phyloP scores from a whole-genome alignment of 2,329 filamentous ascomycete species.

The Anthostomella pinea region DNA sequence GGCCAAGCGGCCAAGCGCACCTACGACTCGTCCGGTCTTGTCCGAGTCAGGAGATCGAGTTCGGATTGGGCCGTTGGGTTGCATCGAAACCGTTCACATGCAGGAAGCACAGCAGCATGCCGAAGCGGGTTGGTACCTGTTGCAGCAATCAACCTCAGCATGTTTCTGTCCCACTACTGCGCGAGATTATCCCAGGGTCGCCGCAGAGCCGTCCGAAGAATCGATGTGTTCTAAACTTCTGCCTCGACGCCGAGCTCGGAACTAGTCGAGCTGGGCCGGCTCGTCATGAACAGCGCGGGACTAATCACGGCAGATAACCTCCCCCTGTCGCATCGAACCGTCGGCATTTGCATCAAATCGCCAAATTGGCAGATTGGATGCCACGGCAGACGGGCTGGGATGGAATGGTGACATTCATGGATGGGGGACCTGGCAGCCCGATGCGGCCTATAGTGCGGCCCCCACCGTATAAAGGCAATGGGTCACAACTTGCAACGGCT shows the following conservation, averaged over 20 bases:
- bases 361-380: neutral
- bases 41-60: neutral
- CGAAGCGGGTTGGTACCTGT: no score
- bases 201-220: no score
- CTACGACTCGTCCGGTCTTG: neutral
- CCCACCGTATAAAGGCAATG: neutral
- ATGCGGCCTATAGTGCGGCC: neutral
- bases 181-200: no score
- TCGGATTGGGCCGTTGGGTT: neutral
- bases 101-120: neutral
- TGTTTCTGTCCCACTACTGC: neutral
- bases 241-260: neutral
- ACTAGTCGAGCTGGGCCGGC: neutral
- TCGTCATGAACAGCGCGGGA: neutral
- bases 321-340: neutral
- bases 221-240: no score
- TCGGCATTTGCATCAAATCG: neutral
- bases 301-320: no score
- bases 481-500: no score
- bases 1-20: neutral
- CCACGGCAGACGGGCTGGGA: neutral
- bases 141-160: neutral
- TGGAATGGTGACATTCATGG: neutral
- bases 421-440: neutral
- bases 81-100: neutral